Percentiles rank a stretch among this genome's conserved stretches.
Evolutionary conservation across 108 stramenopile species (phyloP).

Genomic region (Craspedostauros australis): DNA sequence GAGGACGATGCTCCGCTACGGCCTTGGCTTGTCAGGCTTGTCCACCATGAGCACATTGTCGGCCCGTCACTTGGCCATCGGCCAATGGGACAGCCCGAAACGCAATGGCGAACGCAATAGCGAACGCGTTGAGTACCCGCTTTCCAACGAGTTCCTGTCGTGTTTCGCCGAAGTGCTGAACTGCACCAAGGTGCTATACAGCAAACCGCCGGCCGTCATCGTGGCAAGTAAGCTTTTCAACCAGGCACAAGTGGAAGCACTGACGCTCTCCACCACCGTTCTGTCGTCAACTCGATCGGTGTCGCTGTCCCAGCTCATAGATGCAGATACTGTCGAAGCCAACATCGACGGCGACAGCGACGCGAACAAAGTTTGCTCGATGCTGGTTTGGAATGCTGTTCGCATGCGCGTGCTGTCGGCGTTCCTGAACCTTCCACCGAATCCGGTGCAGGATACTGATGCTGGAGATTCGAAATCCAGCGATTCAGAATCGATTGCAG

Average conservation of each 20-base stretch:
- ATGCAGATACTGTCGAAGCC: neutral
- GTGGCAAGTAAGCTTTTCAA: too few species aligned
- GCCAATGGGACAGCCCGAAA: neutral
- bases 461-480: neutral
- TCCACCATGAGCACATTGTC: slow-evolving; percentile 45
- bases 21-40: slow-evolving; percentile 43
- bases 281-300: too few species aligned
- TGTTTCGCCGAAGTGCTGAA: slow-evolving; percentile 32
- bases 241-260: too few species aligned
- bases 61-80: slow-evolving; percentile 30
- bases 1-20: slow-evolving; percentile 68
- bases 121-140: slow-evolving; percentile 14
- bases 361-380: neutral
- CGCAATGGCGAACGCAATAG: neutral
- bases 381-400: slow-evolving; percentile 5
- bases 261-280: too few species aligned
- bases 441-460: neutral
- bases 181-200: slow-evolving; percentile 14
- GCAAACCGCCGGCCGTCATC: too few species aligned
- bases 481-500: slow-evolving; percentile 1
- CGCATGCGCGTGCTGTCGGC: slow-evolving; percentile 1
- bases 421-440: neutral
- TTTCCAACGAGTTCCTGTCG: slow-evolving; percentile 51
- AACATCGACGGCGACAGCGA: neutral
- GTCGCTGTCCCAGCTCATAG: too few species aligned